Conservation (phyloP, 176 grass and related monocot genomes). For the Ensete ventricosum region DNA sequence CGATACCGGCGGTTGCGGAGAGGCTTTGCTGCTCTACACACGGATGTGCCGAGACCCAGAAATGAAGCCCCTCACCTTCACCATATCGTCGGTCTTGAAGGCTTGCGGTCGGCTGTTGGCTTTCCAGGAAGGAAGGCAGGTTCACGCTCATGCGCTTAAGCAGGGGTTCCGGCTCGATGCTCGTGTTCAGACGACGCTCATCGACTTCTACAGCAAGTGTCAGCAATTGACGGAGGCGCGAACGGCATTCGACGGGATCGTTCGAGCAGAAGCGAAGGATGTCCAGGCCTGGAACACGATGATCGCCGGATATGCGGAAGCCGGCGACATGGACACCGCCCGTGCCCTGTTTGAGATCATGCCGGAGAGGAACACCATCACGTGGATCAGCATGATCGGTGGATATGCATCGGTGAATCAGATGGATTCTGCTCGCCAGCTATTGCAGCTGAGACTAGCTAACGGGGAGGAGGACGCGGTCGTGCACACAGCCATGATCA, state of each 20-base stretch:
- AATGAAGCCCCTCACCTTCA: constrained; percentile 33
- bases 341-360: constrained; percentile 22
- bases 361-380: constrained; percentile 25
- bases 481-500: constrained; percentile 33
- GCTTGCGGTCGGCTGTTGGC: constrained; percentile 18
- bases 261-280: constrained; percentile 12
- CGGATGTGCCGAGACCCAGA: constrained; percentile 22
- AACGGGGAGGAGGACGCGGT: constrained; percentile 23
- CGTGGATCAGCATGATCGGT: constrained; percentile 21
- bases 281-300: constrained; percentile 37
- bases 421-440: constrained; percentile 20
- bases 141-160: constrained; percentile 32
- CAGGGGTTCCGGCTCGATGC: constrained; percentile 27
- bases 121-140: constrained; percentile 21
- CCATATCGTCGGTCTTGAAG: constrained; percentile 29
- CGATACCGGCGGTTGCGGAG: background rate
- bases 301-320: constrained; percentile 17
- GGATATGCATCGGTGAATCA: constrained; percentile 17
- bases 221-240: constrained; percentile 24
- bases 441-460: constrained; percentile 14
- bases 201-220: constrained; percentile 31
- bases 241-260: constrained; percentile 16
- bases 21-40: constrained; percentile 25
- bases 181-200: constrained; percentile 24
- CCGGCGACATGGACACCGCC: constrained; percentile 19